Base-by-base conservation (phyloP, 495 filamentous ascomycete species). In the Xylaria intraflava region DNA sequence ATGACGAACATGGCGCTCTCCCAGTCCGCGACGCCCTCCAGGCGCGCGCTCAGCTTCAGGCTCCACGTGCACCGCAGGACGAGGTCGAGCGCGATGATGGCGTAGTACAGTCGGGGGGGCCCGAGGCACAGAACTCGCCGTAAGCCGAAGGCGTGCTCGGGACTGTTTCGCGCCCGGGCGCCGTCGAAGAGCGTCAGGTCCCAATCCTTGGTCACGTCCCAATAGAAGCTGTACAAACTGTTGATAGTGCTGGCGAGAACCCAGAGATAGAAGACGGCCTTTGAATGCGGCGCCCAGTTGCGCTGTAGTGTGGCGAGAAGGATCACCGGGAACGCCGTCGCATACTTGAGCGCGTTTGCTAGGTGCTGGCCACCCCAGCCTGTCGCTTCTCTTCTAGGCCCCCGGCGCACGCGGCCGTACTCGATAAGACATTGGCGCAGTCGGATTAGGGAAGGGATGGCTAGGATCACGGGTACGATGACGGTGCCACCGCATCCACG, bases 181-280 rank as follows among this genome's bases (percentile, higher is more conserved):
- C 54, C 48, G 6, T 75, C 68, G 60, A 97, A 88, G n/a, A 97
- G 78, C 0, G 83, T 86, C 36, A 98, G 75, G 60, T 97, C 93
- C 93, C 93, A 98, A 74, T 98, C 93, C 72, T 88, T 90, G 40
- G 89, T 81, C 19, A 97, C 83, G 65, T 98, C 93, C 93, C 93
- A 98, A 76, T 92, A 98, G 77, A 96, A 96, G 30, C 88, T 90
- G 70, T 96, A 98, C 51, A 84, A 72, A 10, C 86, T 89, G 62
- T 97, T 98, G 46, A 93, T 56, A 29, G 86, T 75, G 23, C 87
- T 86, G 41, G 83, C 77, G 9, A 58, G 55, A 7, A 83, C 59
- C 81, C 81, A 84, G n/a, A 72, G 69, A 11, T 70, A 64, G 59
- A 76, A 80, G 49, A 60, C 53, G 27, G 64, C 63, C 0, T 59